Percentiles rank a stretch among this genome's conserved stretches.
phyloP scores from a whole-genome alignment of 1,284 basidiomycete genomes.

The Butyriboletus appendiculatus region DNA sequence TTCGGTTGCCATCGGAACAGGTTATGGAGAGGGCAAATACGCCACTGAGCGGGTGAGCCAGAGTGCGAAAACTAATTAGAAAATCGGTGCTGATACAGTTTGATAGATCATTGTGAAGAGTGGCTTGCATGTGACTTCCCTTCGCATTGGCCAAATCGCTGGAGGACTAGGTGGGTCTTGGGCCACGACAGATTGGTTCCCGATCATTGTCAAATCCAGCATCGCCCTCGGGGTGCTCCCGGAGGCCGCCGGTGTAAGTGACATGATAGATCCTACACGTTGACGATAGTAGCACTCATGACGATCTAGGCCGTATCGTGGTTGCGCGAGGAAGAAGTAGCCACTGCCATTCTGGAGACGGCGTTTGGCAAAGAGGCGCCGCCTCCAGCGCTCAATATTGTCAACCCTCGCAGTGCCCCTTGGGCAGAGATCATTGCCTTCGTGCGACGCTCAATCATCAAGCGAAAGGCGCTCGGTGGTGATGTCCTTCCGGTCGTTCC shows the following conservation, averaged over 20 bases:
- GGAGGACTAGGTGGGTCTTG: slow-evolving; percentile 32
- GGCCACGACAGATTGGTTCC: slow-evolving; percentile 33
- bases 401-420: slow-evolving; percentile 22
- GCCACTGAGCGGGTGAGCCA: slow-evolving; percentile 35
- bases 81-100: background rate
- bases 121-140: slow-evolving; percentile 22
- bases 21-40: slow-evolving; percentile 41
- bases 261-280: background rate
- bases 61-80: no score
- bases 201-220: slow-evolving; percentile 33
- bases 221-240: slow-evolving; percentile 33
- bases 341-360: slow-evolving; percentile 18
- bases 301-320: slow-evolving; percentile 22
- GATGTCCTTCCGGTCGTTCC: slow-evolving; percentile 22
- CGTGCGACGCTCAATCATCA: slow-evolving; percentile 14
- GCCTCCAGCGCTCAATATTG: slow-evolving; percentile 23
- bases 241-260: slow-evolving; percentile 27
- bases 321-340: slow-evolving; percentile 24
- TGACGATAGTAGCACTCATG: background rate
- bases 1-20: slow-evolving; percentile 24
- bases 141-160: slow-evolving; percentile 36
- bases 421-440: slow-evolving; percentile 20
- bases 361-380: slow-evolving; percentile 8
- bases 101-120: slow-evolving; percentile 25
- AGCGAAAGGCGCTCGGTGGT: background rate